Base-by-base conservation (phyloP, 2,329 filamentous ascomycete genomes). In the Aspergillus sp. region DNA sequence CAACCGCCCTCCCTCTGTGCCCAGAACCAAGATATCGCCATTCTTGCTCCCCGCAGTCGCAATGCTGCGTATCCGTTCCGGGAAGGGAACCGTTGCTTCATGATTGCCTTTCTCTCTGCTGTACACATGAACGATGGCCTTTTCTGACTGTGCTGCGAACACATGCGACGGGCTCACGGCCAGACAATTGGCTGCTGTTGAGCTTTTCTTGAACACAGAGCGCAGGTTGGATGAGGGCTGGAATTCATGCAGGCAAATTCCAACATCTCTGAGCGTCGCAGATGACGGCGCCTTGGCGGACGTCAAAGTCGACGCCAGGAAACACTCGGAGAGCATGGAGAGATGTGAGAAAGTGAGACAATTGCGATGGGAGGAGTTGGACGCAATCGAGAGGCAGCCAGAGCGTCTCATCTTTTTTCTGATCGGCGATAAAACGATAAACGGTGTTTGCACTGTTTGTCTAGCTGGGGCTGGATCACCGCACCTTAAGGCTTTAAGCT, bases 101-200 rank as follows among this genome's bases (percentile, higher is more conserved):
- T 96, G 90, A 56, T 87, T 93, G 27, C 87, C 87, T 50, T 87
- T 86, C 46, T 83, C 77, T 43, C 90, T 79, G 45, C 81, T 90
- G 69, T 97, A 98, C 43, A 98, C 89, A 68, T 97, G 88, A 1
- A 98, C 79, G 34, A 95, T 87, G 0, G 90, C 88, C 67, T 95
- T 97, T 52, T 90, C 90, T 39, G 86, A 78, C 65, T 98, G 93
- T 4, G 89, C 91, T 4, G 90, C 86, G 64, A 95, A 98, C 37
- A 97, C 77, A 64, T 98, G 93, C 13, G 84, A 84, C 36, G 80
- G 75, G 66, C 79, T 94, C 55, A 90, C 77, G 28, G 89, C 90
- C 43, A 98, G 72, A 56, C 88, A 85, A 65, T 91, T 88, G 45
- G 78, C 73, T 27, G 84, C 77, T n/a, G 84, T 82, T 11, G 88